Evolutionary conservation across 2,329 filamentous ascomycete genomes (phyloP), one percentile per base, ranked within the genome.

Genomic region (Xylaria sp.): DNA sequence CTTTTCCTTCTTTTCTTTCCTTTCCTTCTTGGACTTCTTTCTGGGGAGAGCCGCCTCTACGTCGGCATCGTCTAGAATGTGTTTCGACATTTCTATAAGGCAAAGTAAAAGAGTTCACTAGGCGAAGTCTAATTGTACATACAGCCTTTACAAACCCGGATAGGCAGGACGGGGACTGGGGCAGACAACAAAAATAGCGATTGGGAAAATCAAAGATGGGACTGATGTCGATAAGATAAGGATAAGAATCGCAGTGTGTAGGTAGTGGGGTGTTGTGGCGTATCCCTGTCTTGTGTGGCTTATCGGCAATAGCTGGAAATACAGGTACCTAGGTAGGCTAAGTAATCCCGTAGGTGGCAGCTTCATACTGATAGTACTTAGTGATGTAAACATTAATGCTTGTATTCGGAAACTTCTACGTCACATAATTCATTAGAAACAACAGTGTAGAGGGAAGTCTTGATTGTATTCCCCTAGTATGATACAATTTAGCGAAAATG

Each of bases 1-100:
- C 62, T 74, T 73, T 25, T 75, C 71, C 59, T 73, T 74, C 68
- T 76, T 75, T 23, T 73, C 70, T 59, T 72, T 74, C 67, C 75
- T 74, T 21, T 73, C 70, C 67, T 78, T 77, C 70, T 78, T 77
- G 21, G 77, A 76, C 70, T 79, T 79, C 69, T 80, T 79, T 54
- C 72, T 71, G 31, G 73, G 65, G 13, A 74, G 38, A n/a, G 62
- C 60, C 9, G 64, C 68, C 44, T 72, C 73, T 56, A 71, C 69
- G 17, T 73, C 72, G 60, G 65, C 70, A 51, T 74, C 72, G 57
- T 74, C 71, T 31, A 75, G 67, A 9, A 62, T 60, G 48, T 71
- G 73, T 55, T 75, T 75, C 31, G 73, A 74, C 73, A 75, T 75
- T 33, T 48, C 60, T 48, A 58, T 33, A 19, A 15, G 44, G 9